phyloP scores from a whole-genome alignment of 2,329 filamentous ascomycete species.

The Paraphaeosphaeria sporulosa region DNA sequence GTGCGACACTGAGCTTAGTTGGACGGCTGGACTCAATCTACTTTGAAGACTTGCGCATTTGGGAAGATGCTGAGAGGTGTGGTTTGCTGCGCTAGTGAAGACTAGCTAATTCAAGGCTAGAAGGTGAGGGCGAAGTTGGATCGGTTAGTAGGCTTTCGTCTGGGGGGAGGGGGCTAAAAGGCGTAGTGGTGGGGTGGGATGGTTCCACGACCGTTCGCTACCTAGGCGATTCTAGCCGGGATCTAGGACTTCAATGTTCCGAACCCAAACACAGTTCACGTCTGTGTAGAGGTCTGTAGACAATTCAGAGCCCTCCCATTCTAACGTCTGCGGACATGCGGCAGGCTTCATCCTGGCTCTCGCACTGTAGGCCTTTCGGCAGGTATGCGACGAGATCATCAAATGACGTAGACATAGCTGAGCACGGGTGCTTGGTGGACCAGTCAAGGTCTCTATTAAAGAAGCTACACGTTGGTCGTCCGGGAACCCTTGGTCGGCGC shows the following conservation, averaged over 20 bases:
- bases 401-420: not conserved
- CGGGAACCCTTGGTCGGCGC: not conserved
- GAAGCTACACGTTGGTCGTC: not conserved
- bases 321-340: not conserved
- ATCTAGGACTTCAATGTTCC: not conserved
- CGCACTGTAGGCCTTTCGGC: not conserved
- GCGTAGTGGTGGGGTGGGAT: conserved; percentile 1
- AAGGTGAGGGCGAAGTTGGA: not conserved
- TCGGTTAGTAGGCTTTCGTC: not conserved
- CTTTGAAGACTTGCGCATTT: not conserved
- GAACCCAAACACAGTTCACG: too few relatives aligned
- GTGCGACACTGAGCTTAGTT: too few relatives aligned
- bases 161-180: not conserved
- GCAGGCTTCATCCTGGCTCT: not conserved
- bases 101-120: conserved; percentile 11
- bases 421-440: not conserved
- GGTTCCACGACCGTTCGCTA: not conserved
- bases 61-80: not conserved
- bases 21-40: too few relatives aligned
- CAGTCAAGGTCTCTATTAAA: not conserved
- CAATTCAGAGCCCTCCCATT: not conserved
- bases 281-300: too few relatives aligned
- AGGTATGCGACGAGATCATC: not conserved
- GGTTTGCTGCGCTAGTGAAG: conserved; percentile 8
- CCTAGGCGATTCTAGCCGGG: not conserved